Base-by-base conservation (phyloP, 2,329 filamentous ascomycete genomes). In the Ophiocordyceps camponoti-leonardi region DNA sequence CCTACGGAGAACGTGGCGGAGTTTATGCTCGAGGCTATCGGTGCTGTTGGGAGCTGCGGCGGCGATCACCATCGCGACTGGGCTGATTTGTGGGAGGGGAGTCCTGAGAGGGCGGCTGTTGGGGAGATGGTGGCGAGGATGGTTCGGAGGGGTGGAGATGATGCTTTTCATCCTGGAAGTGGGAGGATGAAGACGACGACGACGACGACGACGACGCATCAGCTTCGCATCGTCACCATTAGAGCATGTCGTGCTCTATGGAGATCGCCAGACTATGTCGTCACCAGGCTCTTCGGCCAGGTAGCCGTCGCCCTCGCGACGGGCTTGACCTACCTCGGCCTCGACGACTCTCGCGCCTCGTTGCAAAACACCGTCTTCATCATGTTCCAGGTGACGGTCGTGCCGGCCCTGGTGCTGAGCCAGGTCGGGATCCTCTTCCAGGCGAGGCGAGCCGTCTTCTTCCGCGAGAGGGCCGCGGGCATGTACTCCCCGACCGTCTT, bases 341-440 rank as follows among this genome's bases (percentile, higher is more conserved):
- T 94, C 10, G 79, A 90, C 56, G 65, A 87, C 55, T 86, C 82
- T 2, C 75, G 82, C 11, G 67, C 80, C 1, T 84, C 81, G 1
- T 71, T 94, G 5, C 87, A 94, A 61, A 84, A 92, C 67, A 80
- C 81, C 49, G 75, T 94, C 50, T 94, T 94, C 62, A 77, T 90
- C 61, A 84, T 92, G 60, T 94, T 94, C 74, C 86, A 93, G 60
- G 77, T 87, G 44, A 86, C 85, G 0, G 83, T 94, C 20, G 71
- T 94, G 23, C 86, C 86, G 0, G 83, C 84, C 1, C 69, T 93
- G 28, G 86, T 94, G 59, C 77, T 94, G 47, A 78, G 80, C 1
- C 86, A 93, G 56, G 82, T 93, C 45, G 83, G 94, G 61, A 57
- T 65, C 39, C 88, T 87, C 66, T 94, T 84, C 60, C 81, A 87